Evolutionary conservation across 805 yeast genomes (phyloP).

Genomic region (Yarrowia phangngaensis): DNA sequence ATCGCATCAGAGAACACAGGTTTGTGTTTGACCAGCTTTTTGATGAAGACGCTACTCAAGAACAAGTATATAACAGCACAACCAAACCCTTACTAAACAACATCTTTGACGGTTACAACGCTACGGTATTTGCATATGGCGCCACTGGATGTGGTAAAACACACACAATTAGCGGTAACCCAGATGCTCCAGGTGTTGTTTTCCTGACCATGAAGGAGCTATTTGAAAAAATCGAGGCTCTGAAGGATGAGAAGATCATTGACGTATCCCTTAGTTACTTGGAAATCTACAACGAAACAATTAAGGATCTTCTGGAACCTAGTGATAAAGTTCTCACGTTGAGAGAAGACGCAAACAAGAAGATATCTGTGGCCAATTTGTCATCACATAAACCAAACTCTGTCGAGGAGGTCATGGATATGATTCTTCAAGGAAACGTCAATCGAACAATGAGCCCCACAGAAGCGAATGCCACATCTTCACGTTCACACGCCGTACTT

Average conservation of each 20-base stretch:
- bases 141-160: slow-evolving; percentile 98
- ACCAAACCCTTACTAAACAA: slow-evolving; percentile 69
- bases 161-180: slow-evolving; percentile 77
- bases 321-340: slow-evolving; percentile 46
- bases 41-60: slow-evolving; percentile 61
- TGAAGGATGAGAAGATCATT: slow-evolving; percentile 52
- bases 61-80: slow-evolving; percentile 61
- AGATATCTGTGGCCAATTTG: slow-evolving; percentile 68
- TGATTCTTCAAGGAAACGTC: slow-evolving; percentile 65
- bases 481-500: slow-evolving; percentile 90
- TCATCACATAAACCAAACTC: slow-evolving; percentile 54
- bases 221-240: slow-evolving; percentile 55
- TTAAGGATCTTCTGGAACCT: slow-evolving; percentile 71
- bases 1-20: slow-evolving; percentile 64
- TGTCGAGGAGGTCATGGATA: slow-evolving; percentile 49
- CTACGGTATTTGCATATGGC: slow-evolving; percentile 93
- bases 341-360: slow-evolving; percentile 65
- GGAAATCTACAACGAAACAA: slow-evolving; percentile 89
- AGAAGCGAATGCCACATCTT: slow-evolving; percentile 84
- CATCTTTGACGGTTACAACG: slow-evolving; percentile 78
- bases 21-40: slow-evolving; percentile 80
- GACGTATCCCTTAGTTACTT: slow-evolving; percentile 63
- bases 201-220: slow-evolving; percentile 74
- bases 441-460: slow-evolving; percentile 84
- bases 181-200: slow-evolving; percentile 72